These are phyloP conservation scores for Phalaenopsis aphrodite DNA, from an alignment of 106 monocot genomes.

Conservation along the genomic window DNA sequence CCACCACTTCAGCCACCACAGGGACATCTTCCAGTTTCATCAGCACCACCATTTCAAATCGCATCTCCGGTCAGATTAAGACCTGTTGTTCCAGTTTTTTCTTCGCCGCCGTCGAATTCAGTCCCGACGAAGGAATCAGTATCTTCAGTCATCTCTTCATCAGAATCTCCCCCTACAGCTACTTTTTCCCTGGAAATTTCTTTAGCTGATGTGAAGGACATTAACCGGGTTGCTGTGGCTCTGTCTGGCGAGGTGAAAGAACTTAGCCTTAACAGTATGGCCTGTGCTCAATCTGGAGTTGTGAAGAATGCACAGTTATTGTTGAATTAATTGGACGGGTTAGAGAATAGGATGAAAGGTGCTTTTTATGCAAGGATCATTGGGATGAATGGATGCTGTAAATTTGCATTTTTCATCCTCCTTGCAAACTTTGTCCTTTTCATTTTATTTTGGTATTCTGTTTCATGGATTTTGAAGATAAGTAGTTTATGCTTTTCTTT, in stretches of 20 bases:
- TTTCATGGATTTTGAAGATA: too few relatives aligned
- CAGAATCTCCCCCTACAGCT: too few relatives aligned
- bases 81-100: not conserved
- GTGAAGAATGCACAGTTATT: too few relatives aligned
- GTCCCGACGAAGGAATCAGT: not conserved
- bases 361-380: not conserved
- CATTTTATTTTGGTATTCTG: not conserved
- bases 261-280: too few relatives aligned
- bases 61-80: not conserved
- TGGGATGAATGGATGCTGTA: not conserved
- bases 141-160: not conserved
- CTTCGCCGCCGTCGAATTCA: not conserved
- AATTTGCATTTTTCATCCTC: not conserved
- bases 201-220: too few relatives aligned
- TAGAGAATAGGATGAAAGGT: not conserved
- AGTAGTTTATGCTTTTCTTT: too few relatives aligned
- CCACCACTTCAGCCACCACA: constrained; percentile 20
- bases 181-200: too few relatives aligned
- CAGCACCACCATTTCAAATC: too few relatives aligned
- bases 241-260: too few relatives aligned
- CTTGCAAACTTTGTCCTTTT: not conserved
- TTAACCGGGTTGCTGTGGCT: too few relatives aligned
- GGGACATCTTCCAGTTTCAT: too few relatives aligned
- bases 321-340: not conserved
- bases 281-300: too few relatives aligned